Conservation (phyloP, 345 rosid species). For the Salix suchowensis region DNA sequence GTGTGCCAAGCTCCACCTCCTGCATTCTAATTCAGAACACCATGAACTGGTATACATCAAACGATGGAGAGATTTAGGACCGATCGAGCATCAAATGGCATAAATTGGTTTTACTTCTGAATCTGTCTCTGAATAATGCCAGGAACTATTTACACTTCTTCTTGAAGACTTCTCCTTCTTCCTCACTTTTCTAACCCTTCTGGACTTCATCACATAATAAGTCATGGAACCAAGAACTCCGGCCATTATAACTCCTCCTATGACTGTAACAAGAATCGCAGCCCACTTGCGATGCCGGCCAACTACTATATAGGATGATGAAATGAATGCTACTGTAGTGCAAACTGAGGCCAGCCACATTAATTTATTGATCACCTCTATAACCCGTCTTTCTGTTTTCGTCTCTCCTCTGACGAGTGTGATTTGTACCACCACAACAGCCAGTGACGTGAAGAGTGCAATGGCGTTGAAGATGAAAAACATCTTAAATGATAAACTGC, state of each 20-base stretch:
- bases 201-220: conserved; percentile 64
- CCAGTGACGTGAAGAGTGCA: conserved; percentile 81
- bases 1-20: too few species aligned
- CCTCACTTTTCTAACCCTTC: conserved; percentile 44
- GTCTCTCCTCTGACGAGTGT: conserved; percentile 82
- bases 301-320: conserved; percentile 80
- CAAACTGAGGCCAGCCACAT: conserved; percentile 97
- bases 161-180: conserved; percentile 50
- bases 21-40: too few species aligned
- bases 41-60: too few species aligned
- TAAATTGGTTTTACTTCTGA: conserved; percentile 68
- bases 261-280: conserved; percentile 62
- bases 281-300: conserved; percentile 69
- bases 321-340: conserved; percentile 68
- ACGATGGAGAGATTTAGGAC: not conserved
- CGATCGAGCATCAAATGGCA: conserved; percentile 45
- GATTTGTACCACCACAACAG: conserved; percentile 90
- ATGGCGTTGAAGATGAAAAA: conserved; percentile 67
- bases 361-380: conserved; percentile 78
- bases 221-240: conserved; percentile 75
- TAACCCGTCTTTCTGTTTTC: conserved; percentile 70
- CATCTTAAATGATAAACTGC: conserved; percentile 48
- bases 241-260: conserved; percentile 70
- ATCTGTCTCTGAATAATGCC: conserved; percentile 49
- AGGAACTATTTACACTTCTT: conserved; percentile 24